Base-by-base conservation (phyloP, 306 rosid species). In the Pueraria montana region DNA sequence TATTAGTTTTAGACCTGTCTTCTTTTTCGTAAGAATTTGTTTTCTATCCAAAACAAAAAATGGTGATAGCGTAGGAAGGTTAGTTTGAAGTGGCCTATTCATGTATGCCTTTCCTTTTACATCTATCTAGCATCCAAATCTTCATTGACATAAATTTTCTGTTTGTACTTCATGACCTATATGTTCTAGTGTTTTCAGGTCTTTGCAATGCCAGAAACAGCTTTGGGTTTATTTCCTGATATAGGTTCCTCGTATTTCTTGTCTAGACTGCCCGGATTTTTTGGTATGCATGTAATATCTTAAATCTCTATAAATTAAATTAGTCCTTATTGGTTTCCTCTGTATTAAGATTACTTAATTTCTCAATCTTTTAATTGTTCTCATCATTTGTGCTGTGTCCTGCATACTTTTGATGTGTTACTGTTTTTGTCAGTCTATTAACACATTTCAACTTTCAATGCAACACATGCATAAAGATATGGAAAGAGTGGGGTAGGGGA, bases 161-260 rank as follows among this genome's bases (percentile, higher is more conserved):
- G 24, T 45, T 62, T 70, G 76, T 36, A 45, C 72, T 32, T 70
- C 77, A 32, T 79, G 55, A 79, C 64, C 63, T 50, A 73, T 36
- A 66, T 65, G 67, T 72, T 64, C 40, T 81, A 34, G 68, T 77
- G 81, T 88, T 76, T 88, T 80, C 90, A 96, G 99, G 91, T 96
- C 40, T 96, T 96, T 68, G 98, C 99, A 61, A 96, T 96, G 99
- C 99, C 98, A 55, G 99, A 96, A 90, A 91, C 98, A 74, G 92
- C 94, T 76, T 83, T 96, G 87, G 99, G 99, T 27, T 94, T 93
- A 82, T 96, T 96, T 84, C 99, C 99, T 14, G 99, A 96, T 83
- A 93, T 93, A 48, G 99, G 99, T 68, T 90, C 98, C 69, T 84
- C 99, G 36, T 96, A 92, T 77, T 96, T 83, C 90, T 83, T 96